Evolutionary conservation across 2,329 filamentous ascomycete genomes (phyloP), one percentile per base, ranked within the genome.

Genomic region (Stenocarpella maydis): DNA sequence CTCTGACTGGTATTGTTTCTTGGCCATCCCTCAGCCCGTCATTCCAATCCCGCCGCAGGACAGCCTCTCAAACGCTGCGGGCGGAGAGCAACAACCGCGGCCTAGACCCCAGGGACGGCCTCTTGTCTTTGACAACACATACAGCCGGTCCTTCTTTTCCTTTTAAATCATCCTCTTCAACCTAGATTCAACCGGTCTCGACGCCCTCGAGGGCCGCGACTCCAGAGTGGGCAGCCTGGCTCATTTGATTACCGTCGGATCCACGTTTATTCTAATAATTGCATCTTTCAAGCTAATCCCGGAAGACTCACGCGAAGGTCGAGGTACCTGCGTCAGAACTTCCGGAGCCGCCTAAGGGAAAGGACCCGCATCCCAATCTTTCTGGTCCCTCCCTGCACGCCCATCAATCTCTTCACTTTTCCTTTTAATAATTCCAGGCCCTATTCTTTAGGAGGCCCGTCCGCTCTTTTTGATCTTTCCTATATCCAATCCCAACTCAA

Each of bases 341-440:
- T 65, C 69, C 71, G 68, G 71, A 69, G 68, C 68, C 68, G 65
- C 69, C 65, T 66, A 72, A 71, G 68, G 69, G 69, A 67, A 63
- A 64, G 68, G 71, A 71, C 68, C 71, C 71, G 68, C 68, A 70
- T 68, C 71, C 65, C 71, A 72, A 72, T 71, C 68, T 72, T 70
- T 70, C 67, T 72, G 71, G 71, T 72, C 71, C 71, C 68, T 72
- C 71, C 71, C 71, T 71, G 68, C 60, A 66, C 58, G 65, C 65
- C 61, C 68, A 71, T 71, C 65, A 71, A 72, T 70, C 63, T 71
- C 69, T 71, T 71, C 69, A 69, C 63, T 63, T 67, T 71, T 71
- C 60, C 71, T 72, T 72, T 70, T 72, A 70, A 72, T 71, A 65
- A 68, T 72, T 70, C 71, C 60, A 70, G 68, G 70, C 68, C 70